Evolutionary conservation across 2,329 filamentous ascomycete species (phyloP), one percentile per base, ranked within the genome.

Genomic region (Cladosporium velox): DNA sequence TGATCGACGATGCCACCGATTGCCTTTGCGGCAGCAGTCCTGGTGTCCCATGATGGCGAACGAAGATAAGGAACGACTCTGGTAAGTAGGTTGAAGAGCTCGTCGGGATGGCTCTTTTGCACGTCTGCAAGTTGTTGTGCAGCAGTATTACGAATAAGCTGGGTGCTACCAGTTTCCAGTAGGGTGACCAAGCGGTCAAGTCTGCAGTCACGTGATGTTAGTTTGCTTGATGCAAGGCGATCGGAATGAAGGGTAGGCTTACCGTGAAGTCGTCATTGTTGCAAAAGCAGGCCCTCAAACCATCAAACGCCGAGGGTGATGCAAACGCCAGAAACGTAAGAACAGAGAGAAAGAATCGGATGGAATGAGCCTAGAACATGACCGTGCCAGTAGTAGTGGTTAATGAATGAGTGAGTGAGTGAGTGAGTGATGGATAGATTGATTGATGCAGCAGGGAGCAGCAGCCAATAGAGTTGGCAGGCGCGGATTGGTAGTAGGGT

Each of bases 111-210:
- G 78, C 95, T 91, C 77, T 97, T 98, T 80, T 99, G 96, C 79
- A 97, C 95, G 80, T 99, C 95, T 68, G 93, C 95, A 69, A 99
- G 86, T 81, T 99, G 95, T 76, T 96, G 93, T 68, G 96, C 95
- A 69, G 95, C 96, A 69, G 95, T 99, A 76, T 97, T 96, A 72
- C 96, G 90, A 77, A 99, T 98, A 71, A 99, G 85, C 77, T 91
- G 90, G 67, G 95, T 99, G 81, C 94, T 98, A 73, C 95, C 95
- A 66, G 95, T 98, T 85, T 99, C 95, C 73, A 99, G 89, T 77
- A 99, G 88, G 70, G 93, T 97, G 78, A 80, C 78, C 69, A 79
- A 70, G 67, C 78, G 77, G 70, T 79, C 78, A 67, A 79, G 74
- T 70, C 78, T 79, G 72, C n/a, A 24, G 18, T 65, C 68, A 68